phyloP scores from a whole-genome alignment of 192 early-diverging fungal genomes.

The Funneliformis mosseae region DNA sequence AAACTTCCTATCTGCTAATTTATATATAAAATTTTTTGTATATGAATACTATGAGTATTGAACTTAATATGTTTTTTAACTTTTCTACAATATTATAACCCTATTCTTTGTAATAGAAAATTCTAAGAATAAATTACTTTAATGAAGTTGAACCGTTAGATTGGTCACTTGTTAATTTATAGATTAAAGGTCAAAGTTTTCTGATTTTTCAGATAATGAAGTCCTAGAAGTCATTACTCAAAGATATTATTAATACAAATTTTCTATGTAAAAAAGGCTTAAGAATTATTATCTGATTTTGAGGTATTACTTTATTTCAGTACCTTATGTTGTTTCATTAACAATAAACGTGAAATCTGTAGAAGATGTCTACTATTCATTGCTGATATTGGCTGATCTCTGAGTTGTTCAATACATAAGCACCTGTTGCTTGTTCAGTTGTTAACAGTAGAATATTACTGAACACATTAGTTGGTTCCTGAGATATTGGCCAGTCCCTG shows the following conservation, averaged over 20 bases:
- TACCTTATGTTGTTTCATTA: not conserved
- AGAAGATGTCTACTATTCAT: too few relatives aligned
- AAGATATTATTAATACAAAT: not conserved
- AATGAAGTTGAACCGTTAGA: constrained; percentile 17
- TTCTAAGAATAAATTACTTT: constrained; percentile 10
- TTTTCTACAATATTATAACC: constrained; percentile 22
- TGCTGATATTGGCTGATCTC: not conserved
- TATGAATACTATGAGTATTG: not conserved
- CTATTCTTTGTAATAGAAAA: constrained; percentile 20
- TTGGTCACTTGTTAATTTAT: constrained; percentile 19
- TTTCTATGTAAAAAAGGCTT: too few relatives aligned
- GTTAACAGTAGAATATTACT: too few relatives aligned
- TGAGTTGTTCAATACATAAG: not conserved
- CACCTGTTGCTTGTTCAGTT: too few relatives aligned
- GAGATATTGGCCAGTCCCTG: too few relatives aligned
- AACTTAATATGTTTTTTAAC: constrained; percentile 5
- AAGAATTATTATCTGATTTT: too few relatives aligned
- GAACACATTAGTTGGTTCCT: too few relatives aligned
- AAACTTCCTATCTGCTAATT: too few relatives aligned
- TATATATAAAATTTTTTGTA: too few relatives aligned
- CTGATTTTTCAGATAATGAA: constrained; percentile 16
- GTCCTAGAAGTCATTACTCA: not conserved
- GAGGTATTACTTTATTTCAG: not conserved
- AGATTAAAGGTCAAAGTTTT: not conserved
- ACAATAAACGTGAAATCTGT: too few relatives aligned